Percentiles rank a stretch among this genome's conserved stretches.
These are phyloP conservation scores for Oxytropis ochrocephala DNA, from an alignment of 306 rosid species.

Conservation along the genomic window DNA sequence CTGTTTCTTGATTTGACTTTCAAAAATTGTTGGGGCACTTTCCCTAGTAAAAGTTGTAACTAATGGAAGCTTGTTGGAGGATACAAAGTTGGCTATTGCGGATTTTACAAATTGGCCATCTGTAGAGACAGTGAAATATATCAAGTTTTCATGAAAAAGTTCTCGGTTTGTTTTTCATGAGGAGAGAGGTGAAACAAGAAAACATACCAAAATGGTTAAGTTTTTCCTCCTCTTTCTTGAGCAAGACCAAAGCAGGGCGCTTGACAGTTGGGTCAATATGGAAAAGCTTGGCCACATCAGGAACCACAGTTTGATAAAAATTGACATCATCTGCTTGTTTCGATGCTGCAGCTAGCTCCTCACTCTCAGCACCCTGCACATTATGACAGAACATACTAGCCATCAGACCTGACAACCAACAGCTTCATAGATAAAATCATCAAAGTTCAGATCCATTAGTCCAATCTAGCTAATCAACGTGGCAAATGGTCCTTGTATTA, in stretches of 20 bases:
- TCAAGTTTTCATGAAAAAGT: not conserved
- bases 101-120: slow-evolving; percentile 74
- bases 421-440: slow-evolving; percentile 5
- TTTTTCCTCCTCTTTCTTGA: slow-evolving; percentile 89
- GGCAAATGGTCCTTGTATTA: not conserved
- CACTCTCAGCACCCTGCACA: slow-evolving; percentile 82
- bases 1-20: slow-evolving; percentile 90
- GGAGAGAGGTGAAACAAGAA: not conserved
- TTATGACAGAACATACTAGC: not conserved
- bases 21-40: slow-evolving; percentile 66
- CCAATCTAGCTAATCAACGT: slow-evolving; percentile 7
- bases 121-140: slow-evolving; percentile 34
- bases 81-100: slow-evolving; percentile 68
- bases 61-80: slow-evolving; percentile 89
- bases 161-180: not conserved
- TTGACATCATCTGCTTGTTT: slow-evolving; percentile 83
- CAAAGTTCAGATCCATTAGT: not conserved
- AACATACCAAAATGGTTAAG: slow-evolving; percentile 72
- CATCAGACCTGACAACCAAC: slow-evolving; percentile 7
- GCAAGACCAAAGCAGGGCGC: slow-evolving; percentile 79
- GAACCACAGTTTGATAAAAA: slow-evolving; percentile 81
- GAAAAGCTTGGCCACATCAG: slow-evolving; percentile 87
- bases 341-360: slow-evolving; percentile 86
- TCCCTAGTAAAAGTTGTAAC: slow-evolving; percentile 72
- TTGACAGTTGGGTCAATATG: slow-evolving; percentile 70